phyloP scores from a whole-genome alignment of 495 filamentous ascomycete genomes.

The Aspergillus mulundensis region DNA sequence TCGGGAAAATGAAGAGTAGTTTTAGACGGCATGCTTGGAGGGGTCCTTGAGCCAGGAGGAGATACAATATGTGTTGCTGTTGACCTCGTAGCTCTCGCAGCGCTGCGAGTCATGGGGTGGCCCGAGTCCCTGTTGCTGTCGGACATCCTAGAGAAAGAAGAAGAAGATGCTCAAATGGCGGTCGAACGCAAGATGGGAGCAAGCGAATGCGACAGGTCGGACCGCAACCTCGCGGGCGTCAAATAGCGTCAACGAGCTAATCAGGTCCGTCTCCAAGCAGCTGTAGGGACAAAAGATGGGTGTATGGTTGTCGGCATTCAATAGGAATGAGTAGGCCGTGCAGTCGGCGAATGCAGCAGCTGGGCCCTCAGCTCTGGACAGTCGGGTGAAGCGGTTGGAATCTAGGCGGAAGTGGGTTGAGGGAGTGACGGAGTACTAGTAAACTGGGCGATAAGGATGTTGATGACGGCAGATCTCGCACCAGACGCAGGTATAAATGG shows the following conservation, averaged over 20 bases:
- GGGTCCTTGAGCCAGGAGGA: conserved; percentile 43
- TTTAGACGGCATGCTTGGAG: conserved; percentile 40
- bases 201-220: conserved; percentile 22
- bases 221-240: conserved; percentile 11
- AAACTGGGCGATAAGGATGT: conserved; percentile 8
- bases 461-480: conserved; percentile 15
- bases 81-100: conserved; percentile 17
- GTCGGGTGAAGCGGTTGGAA: conserved; percentile 15
- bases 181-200: conserved; percentile 16
- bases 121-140: conserved; percentile 19
- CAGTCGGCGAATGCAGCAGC: conserved; percentile 14
- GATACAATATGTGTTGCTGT: conserved; percentile 31
- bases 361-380: conserved; percentile 22
- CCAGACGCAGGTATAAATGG: conserved; percentile 18
- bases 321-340: conserved; percentile 10
- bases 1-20: conserved; percentile 39
- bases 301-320: conserved; percentile 4
- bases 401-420: conserved; percentile 12
- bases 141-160: conserved; percentile 18
- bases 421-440: conserved; percentile 10
- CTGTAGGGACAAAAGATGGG: conserved; percentile 5
- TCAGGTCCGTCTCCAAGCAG: conserved; percentile 3
- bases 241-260: conserved; percentile 8
- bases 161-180: conserved; percentile 14
- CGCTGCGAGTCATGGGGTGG: conserved; percentile 11